Base-by-base conservation (phyloP, 192 early-diverging fungal species). In the Geranomyces michiganensis region DNA sequence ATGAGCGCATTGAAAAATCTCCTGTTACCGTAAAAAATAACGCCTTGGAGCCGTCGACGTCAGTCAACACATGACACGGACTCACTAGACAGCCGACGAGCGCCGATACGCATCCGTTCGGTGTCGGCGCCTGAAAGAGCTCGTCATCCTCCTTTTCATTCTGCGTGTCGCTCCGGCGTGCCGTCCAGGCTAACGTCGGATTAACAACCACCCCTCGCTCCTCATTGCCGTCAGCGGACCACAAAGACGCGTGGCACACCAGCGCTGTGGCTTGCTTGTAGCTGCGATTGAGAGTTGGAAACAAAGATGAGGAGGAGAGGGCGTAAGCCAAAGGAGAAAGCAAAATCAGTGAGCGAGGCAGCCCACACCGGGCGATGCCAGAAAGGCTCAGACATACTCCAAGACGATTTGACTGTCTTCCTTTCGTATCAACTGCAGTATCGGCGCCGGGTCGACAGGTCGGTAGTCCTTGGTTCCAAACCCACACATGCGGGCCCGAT, bases 401-500 rank as follows among this genome's bases (percentile, higher is more conserved):
- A 65, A n/a, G 21, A 43, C 31, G 27, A 72, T 36, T 15, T 62
- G 30, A 21, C 62, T 45, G 19, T 46, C 70, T 24, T 67, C 64
- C 31, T 45, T 43, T 19, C 51, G 21, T 33, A 77, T 58, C 27
- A 79, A 60, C 49, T 79, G 78, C 27, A 79, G 44, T 33, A 79
- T 67, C 19, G 78, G 78, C 19, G 78, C 68, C 29, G 78, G 78
- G 43, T 79, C 78, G 19, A 79, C 56, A 14, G 75, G 64, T 56
- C 78, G 59, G 14, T 65, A 44, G 51, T 79, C 78, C 49, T 79
- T 79, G 4, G 62, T 64, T 4, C 63, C 74, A 53, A 83, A 83
- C 1, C 82, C 82, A 53, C 82, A 83, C 65, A 83, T 78, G 21
- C 82, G 73, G 8, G 78, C 76, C 31, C 73, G 64, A 22, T 58